These are phyloP conservation scores for Alternaria sp. DNA, from an alignment of 2,329 filamentous ascomycete genomes.

Conservation along the genomic window DNA sequence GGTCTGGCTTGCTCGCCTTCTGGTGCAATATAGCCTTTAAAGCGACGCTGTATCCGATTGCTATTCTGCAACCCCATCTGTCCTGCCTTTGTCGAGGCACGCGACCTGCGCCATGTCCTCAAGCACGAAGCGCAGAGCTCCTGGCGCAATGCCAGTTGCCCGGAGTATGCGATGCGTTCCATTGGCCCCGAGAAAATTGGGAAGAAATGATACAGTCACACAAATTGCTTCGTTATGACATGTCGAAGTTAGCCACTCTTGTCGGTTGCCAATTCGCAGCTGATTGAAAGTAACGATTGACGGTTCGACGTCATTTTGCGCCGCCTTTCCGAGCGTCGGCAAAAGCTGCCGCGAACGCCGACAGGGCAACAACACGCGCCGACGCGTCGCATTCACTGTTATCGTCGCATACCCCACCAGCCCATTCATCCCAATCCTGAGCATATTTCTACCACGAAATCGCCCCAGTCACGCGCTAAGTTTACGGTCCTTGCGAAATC, in stretches of 20 bases:
- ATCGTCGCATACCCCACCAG: constrained; percentile 9
- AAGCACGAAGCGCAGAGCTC: constrained; percentile 35
- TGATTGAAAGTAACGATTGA: constrained; percentile 18
- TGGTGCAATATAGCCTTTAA: constrained; percentile 45
- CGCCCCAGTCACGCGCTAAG: not conserved
- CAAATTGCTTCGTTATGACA: not conserved
- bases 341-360: constrained; percentile 30
- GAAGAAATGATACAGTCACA: not conserved
- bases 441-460: constrained; percentile 1
- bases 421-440: not conserved
- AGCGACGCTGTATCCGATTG: constrained; percentile 44
- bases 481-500: not conserved
- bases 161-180: constrained; percentile 21
- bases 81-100: constrained; percentile 1
- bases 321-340: constrained; percentile 34
- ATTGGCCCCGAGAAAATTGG: not conserved
- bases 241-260: not conserved
- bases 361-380: constrained; percentile 31
- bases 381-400: constrained; percentile 35
- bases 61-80: constrained; percentile 41
- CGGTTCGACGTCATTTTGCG: constrained; percentile 43
- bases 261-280: constrained; percentile 5
- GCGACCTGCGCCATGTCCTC: constrained; percentile 20
- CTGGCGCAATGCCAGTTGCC: constrained; percentile 28
- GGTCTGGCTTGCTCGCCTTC: constrained; percentile 48